Evolutionary conservation across 768 basidiomycete species (phyloP), one percentile per base, ranked within the genome.

Genomic region (Collybia sp.): DNA sequence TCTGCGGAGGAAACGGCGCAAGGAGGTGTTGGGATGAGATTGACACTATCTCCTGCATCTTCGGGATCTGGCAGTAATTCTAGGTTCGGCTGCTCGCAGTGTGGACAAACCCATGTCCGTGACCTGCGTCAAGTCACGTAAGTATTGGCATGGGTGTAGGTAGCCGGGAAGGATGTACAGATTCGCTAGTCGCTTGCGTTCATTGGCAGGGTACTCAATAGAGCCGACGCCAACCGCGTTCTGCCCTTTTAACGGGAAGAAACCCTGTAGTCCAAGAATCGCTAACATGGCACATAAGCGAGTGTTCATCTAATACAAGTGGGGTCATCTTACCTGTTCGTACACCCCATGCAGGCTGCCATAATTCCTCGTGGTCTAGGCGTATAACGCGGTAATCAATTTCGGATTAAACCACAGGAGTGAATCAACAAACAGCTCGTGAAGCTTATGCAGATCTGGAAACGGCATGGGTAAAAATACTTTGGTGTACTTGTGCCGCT

Each of bases 301-400:
- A 46, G 47, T 13, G 2, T 16, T 17, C 11, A 36, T 5, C 40
- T 40, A 3, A 19, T 42, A 17, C 34, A 41, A 38, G 58, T n/a
- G 1, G 35, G 18, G 40, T 5, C 16, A 39, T 46, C 75, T 50
- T 48, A 88, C 88, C 93, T 46, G 94, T 98, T 51, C 95, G 80
- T 15, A 98, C 89, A 45, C 95, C 95, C 95, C 95, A 98, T 18
- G 93, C 92, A 32, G 95, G 95, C 64, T 97, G 93, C 95, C 95
- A 98, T 30, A 90, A 74, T 55, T 97, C 95, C 65, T 93, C 91
- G 54, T 97, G 93, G 71, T 95, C 88, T 91, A 56, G 35, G 48
- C 16, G 19, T 38, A 17, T 15, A 34, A 33, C 3, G 11, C 36
- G n/a, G 20, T 25, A 25, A 25, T 25, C 25, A 25, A 40, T 18